phyloP scores from a whole-genome alignment of 208 protist genomes.

The Acanthamoeba royreba region DNA sequence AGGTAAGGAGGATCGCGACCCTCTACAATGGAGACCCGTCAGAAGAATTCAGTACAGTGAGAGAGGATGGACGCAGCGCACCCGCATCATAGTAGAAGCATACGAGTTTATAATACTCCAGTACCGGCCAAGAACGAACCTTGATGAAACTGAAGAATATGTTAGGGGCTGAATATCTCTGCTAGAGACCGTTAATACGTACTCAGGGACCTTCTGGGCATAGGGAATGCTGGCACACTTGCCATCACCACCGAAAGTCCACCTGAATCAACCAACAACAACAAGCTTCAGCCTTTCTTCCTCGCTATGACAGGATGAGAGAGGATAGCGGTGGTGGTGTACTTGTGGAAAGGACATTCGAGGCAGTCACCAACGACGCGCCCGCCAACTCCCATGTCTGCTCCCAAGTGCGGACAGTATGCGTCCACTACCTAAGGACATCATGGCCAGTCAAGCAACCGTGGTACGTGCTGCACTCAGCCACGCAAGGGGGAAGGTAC shows the following conservation, averaged over 20 bases:
- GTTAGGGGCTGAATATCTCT: too few relatives aligned
- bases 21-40: background rate
- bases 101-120: background rate
- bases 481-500: too few relatives aligned
- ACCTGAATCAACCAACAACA: background rate
- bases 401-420: conserved; percentile 44
- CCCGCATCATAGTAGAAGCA: background rate
- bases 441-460: background rate
- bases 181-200: background rate
- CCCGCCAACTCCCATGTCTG: conserved; percentile 22
- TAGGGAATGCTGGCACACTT: background rate
- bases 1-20: background rate
- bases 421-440: background rate
- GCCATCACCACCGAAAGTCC: background rate
- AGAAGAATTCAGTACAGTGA: background rate
- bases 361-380: conserved; percentile 16
- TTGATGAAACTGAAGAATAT: background rate
- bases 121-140: background rate
- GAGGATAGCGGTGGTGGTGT: background rate
- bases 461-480: background rate
- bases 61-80: background rate
- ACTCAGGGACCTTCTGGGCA: background rate
- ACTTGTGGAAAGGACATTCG: conserved; percentile 51
- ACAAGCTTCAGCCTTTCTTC: background rate
- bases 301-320: background rate